Base-by-base conservation (phyloP, 2,329 filamentous ascomycete species). In the Scedosporium boydii region DNA sequence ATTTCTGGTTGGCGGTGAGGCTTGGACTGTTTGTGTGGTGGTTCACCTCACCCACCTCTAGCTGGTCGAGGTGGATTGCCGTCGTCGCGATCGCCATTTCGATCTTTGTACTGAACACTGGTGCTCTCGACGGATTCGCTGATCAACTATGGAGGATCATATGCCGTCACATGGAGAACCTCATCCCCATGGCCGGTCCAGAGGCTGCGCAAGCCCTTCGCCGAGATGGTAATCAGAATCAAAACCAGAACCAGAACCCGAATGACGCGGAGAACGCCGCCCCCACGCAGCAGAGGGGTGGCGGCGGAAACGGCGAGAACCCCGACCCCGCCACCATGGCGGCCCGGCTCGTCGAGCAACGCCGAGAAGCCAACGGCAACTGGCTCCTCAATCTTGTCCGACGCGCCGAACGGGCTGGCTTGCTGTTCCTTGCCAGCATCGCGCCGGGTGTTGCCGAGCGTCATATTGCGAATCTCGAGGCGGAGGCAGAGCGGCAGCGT, bases 381-480 rank as follows among this genome's bases (percentile, higher is more conserved):
- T 80, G 82, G 79, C 67, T 84, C 4, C 69, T 79, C 64, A 72
- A 78, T 59, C 80, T 82, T 62, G 71, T 82, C 4, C 77, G 84
- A 63, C 75, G 83, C 10, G 68, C 84, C 6, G 85, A 88, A 71
- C 80, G 86, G 65, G 82, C 84, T 18, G 77, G 82, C 0, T 77
- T 88, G 16, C 75, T 88, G 26, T 88, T 88, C 68, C 74, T 88
- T 23, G 86, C 86, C 21, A 88, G 86, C 69, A 80, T 88, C 64
- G 83, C 85, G 1, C 86, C 86, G 1, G 86, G 86, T 9, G 80
- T 88, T 26, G 85, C 85, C 0, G 86, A 88, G 72, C 76, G 84
- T 58, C 86, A 88, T 65, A 87, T 88, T 64, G 82, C 80, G 26
- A 78, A 82, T 55, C 70, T 85, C 2, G 82, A 85, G 67, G 81